These are phyloP conservation scores for Mastigamoeba balamuthi DNA, from an alignment of 78 protist species.

Conservation along the genomic window DNA sequence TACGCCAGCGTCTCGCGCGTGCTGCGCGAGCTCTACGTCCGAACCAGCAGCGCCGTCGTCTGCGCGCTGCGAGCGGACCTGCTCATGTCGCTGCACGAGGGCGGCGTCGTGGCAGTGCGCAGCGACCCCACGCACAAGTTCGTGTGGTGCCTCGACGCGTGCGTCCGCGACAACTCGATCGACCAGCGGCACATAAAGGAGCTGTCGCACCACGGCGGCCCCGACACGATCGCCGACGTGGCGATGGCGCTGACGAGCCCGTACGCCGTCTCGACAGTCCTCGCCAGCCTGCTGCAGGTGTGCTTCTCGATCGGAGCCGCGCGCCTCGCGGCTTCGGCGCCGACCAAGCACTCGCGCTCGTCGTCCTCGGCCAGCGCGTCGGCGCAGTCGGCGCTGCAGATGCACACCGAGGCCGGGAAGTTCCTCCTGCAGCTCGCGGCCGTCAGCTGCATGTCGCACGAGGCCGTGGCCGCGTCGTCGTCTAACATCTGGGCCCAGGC, in stretches of 20 bases:
- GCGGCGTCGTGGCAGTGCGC: not conserved
- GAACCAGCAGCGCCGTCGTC: not conserved
- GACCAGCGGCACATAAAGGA: conserved; percentile 11
- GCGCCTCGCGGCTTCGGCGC: too few species aligned
- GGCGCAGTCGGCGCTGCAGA: too few species aligned
- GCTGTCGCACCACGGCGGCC: not conserved
- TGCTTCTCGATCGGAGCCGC: too few species aligned
- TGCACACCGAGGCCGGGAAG: too few species aligned
- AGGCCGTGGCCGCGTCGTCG: too few species aligned
- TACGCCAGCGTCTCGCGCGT: not conserved
- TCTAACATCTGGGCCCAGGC: too few species aligned
- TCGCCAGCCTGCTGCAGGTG: too few species aligned
- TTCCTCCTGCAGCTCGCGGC: too few species aligned
- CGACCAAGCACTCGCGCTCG: too few species aligned
- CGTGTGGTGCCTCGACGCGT: conserved; percentile 43
- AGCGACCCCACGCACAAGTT: conserved; percentile 5
- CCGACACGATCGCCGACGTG: not conserved
- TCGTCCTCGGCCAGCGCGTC: too few species aligned
- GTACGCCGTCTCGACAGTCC: too few species aligned
- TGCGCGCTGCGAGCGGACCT: conserved; percentile 28
- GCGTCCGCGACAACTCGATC: conserved; percentile 3
- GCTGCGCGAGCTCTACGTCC: not conserved
- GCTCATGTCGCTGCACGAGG: conserved; percentile 23
- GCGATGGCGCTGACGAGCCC: conserved; percentile 44
- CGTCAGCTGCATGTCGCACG: too few species aligned